Percentiles rank a stretch among this genome's conserved stretches.
Conservation (phyloP, 768 basidiomycete genomes). For the Pholiota microspora region DNA sequence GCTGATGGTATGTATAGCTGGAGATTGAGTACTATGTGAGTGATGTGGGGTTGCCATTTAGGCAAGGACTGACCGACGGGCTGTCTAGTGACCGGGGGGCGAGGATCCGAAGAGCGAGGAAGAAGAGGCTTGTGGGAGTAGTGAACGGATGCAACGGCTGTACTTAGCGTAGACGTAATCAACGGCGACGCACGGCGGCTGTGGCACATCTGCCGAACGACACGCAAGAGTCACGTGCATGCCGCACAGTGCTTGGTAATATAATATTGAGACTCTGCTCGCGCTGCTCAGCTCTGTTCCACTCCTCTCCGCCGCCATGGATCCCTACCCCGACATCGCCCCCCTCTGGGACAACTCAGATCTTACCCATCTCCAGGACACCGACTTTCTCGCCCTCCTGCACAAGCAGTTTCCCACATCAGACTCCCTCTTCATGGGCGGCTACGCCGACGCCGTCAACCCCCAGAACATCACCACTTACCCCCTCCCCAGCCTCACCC, state of each 20-base stretch:
- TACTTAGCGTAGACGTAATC: too few relatives aligned
- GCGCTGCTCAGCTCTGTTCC: neutral
- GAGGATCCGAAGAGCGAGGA: constrained; percentile 1
- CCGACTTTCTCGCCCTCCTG: constrained; percentile 74
- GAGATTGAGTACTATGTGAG: constrained; percentile 95
- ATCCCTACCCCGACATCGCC: constrained; percentile 42
- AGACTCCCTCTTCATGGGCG: constrained; percentile 18
- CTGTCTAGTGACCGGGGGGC: constrained; percentile 1
- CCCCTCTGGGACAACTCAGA: constrained; percentile 65
- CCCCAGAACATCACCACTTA: constrained; percentile 56
- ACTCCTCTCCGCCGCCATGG: constrained; percentile 37
- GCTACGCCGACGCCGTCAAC: constrained; percentile 46
- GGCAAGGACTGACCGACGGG: neutral
- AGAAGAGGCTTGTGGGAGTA: neutral
- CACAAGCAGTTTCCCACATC: constrained; percentile 66
- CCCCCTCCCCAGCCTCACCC: constrained; percentile 50
- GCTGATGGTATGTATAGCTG: constrained; percentile 58
- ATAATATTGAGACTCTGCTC: neutral
- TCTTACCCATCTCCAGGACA: constrained; percentile 67
- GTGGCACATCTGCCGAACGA: constrained; percentile 2
- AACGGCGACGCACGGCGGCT: constrained; percentile 3
- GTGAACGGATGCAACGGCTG: neutral
- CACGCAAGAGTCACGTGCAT: constrained; percentile 14
- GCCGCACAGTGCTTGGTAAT: constrained; percentile 18
- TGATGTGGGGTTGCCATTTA: constrained; percentile 15